Evolutionary conservation across 345 rosid species (phyloP).

Genomic region (Viola odorata): DNA sequence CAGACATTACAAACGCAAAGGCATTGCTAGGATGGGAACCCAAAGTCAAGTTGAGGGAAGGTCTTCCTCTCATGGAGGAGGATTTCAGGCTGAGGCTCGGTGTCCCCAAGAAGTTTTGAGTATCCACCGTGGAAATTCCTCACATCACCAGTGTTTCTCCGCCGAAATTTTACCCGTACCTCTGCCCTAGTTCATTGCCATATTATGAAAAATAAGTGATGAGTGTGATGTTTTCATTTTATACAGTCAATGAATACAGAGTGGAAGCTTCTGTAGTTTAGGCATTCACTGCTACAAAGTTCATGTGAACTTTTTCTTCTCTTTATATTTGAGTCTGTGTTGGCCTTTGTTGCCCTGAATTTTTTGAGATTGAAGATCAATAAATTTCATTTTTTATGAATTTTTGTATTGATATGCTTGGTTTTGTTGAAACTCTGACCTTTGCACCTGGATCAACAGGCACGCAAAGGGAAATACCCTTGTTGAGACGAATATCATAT

Average conservation of each 20-base stretch:
- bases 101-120: conserved; percentile 39
- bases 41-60: conserved; percentile 68
- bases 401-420: not conserved
- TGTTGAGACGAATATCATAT: no score
- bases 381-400: not conserved
- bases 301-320: not conserved
- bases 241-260: not conserved
- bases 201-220: conserved; percentile 7
- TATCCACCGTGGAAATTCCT: not conserved
- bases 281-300: not conserved
- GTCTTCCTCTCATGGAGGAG: conserved; percentile 88
- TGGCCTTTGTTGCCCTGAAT: conserved; percentile 1
- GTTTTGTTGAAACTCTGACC: no score
- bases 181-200: conserved; percentile 2
- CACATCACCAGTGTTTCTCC: not conserved
- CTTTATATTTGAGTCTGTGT: not conserved
- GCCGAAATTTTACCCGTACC: not conserved
- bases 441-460: no score
- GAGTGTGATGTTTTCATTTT: not conserved
- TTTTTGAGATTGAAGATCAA: not conserved
- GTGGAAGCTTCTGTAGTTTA: not conserved
- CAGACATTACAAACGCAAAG: conserved; percentile 78
- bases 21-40: conserved; percentile 93
- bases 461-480: no score
- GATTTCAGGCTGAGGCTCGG: conserved; percentile 78